Base-by-base conservation (phyloP, 768 basidiomycete species). In the Mrakia blollopis region DNA sequence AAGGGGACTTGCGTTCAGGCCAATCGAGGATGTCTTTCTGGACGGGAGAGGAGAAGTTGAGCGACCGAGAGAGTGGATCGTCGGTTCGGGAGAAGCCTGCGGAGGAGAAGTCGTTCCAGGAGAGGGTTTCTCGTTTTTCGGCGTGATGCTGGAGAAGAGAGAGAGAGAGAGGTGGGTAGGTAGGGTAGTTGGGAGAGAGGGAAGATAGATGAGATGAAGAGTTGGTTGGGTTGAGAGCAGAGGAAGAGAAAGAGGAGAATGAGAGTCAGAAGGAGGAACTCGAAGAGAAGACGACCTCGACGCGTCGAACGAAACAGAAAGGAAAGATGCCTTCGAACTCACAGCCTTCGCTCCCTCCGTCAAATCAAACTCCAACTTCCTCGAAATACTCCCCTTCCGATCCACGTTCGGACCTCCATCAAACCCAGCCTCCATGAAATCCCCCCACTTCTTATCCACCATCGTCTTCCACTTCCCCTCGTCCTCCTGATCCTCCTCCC, bases 301-400 rank as follows among this genome's bases (percentile, higher is more conserved):
- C 74, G 3, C 47, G 14, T 21, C 47, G 18, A 76, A 39, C 74
- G 72, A 78, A 18, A 69, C 69, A 80, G 70, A 25, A 78, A 86
- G 62, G 18, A 57, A 54, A n/a, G n/a, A n/a, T n/a, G n/a, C n/a
- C n/a, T n/a, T n/a, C n/a, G n/a, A n/a, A 73, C 68, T 21, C 61
- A 88, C 89, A 82, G 86, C 87, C 78, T 92, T 87, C 35, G 94
- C 94, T 75, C 89, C 87, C 84, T 98, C 97, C 0, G 90, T 95
- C 79, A 98, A 83, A 83, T 98, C 95, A 83, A 99, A 98, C 81
- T 93, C 89, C 44, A 98, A 86, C 83, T 92, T 92, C 84, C 89
- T 91, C 79, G 89, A 86, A 65, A 86, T 84, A 69, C 81, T 39
- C 2, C 70, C 71, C 68, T 50, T 77, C 47, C 72, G 18, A 14